These are phyloP conservation scores for Pholiota conissans DNA, from an alignment of 768 basidiomycete species.

Conservation along the genomic window DNA sequence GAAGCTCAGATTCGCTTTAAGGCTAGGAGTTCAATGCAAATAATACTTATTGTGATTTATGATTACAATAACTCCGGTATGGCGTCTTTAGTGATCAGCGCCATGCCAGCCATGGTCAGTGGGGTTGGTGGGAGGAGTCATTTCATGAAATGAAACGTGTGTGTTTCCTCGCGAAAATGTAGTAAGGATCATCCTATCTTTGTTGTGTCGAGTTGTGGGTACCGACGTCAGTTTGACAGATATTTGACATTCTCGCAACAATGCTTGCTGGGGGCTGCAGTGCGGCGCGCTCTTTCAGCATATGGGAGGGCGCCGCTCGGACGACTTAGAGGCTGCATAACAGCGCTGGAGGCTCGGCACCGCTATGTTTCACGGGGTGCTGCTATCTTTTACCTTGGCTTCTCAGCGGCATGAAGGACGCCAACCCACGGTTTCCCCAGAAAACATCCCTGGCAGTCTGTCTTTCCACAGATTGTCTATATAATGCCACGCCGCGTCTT, in stretches of 20 bases:
- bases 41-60: no score
- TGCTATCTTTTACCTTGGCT: not conserved
- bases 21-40: no score
- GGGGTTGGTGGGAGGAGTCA: no score
- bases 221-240: not conserved
- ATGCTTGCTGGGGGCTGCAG: not conserved
- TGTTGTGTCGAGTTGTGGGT: not conserved
- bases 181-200: no score
- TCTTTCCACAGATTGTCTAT: not conserved
- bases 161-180: no score
- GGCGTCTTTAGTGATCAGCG: no score
- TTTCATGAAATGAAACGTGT: no score
- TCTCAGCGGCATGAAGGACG: not conserved
- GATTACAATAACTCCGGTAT: no score
- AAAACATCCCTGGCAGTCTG: not conserved
- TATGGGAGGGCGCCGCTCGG: not conserved
- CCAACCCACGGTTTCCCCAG: not conserved
- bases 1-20: no score
- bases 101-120: no score
- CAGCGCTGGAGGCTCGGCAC: not conserved
- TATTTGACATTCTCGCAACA: not conserved
- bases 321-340: not conserved
- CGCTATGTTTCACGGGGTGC: not conserved
- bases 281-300: not conserved
- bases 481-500: constrained; percentile 1